These are phyloP conservation scores for Coemansia sp. DNA, from an alignment of 192 early-diverging fungal genomes.

Conservation along the genomic window DNA sequence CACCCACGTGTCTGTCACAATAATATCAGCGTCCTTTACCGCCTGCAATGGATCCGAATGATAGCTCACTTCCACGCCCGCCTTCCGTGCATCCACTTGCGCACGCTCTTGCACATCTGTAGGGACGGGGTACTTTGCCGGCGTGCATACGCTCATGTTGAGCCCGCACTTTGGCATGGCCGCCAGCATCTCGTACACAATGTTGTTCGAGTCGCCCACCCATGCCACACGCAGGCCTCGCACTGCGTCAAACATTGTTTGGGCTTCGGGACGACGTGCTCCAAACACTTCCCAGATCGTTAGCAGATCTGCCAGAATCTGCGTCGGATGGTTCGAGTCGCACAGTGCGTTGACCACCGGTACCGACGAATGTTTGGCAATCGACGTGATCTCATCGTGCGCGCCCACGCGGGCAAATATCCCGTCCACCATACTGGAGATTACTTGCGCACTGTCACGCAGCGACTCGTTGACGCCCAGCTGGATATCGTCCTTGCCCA, in stretches of 20 bases:
- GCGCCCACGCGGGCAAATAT: slow-evolving; percentile 91
- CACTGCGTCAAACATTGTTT: slow-evolving; percentile 46
- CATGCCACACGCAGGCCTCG: slow-evolving; percentile 85
- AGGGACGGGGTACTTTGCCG: slow-evolving; percentile 76
- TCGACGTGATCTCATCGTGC: slow-evolving; percentile 84
- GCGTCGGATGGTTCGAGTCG: slow-evolving; percentile 93
- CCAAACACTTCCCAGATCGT: slow-evolving; percentile 83
- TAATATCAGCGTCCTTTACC: slow-evolving; percentile 76
- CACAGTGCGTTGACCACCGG: slow-evolving; percentile 97
- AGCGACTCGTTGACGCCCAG: slow-evolving; percentile 93
- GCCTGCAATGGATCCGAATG: slow-evolving; percentile 76
- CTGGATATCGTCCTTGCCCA: slow-evolving; percentile 95
- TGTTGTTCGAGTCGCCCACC: slow-evolving; percentile 99
- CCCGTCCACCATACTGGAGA: slow-evolving; percentile 95
- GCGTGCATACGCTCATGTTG: slow-evolving; percentile 80
- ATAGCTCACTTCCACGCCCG: slow-evolving; percentile 55
- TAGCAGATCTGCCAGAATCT: slow-evolving; percentile 94
- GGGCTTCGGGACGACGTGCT: slow-evolving; percentile 14
- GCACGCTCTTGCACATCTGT: slow-evolving; percentile 71
- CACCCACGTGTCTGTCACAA: slow-evolving; percentile 99
- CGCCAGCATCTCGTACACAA: slow-evolving; percentile 86
- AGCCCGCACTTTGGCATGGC: slow-evolving; percentile 89
- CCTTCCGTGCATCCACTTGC: slow-evolving; percentile 57
- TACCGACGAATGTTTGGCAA: slow-evolving; percentile 84
- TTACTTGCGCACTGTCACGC: slow-evolving; percentile 84